Percentiles rank a stretch among this genome's conserved stretches.
Conservation (phyloP, 2,329 filamentous ascomycete species). For the Chrysoporthe puriensis region DNA sequence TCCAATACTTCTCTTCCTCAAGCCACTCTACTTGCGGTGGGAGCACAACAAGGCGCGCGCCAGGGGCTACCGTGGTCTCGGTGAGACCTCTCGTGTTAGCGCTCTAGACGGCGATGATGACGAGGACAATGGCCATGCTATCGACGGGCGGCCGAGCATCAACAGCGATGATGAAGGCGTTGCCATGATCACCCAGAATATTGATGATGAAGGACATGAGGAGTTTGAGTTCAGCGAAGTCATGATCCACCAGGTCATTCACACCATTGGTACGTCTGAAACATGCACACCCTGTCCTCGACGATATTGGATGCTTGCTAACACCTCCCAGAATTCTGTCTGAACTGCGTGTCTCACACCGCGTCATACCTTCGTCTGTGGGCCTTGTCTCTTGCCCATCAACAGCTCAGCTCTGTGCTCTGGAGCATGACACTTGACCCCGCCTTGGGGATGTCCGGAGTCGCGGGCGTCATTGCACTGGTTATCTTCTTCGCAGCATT, state of each 20-base stretch:
- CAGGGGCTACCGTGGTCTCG: conserved; percentile 89
- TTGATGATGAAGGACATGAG: conserved; percentile 80
- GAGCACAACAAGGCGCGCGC: conserved; percentile 90
- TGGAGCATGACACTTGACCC: conserved; percentile 94
- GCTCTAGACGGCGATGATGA: conserved; percentile 90
- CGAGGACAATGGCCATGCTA: conserved; percentile 66
- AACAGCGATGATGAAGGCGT: conserved; percentile 77
- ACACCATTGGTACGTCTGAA: conserved; percentile 82
- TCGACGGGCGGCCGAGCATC: conserved; percentile 57
- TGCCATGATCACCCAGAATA: conserved; percentile 86
- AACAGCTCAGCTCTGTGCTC: conserved; percentile 92
- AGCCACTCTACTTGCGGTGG: conserved; percentile 92
- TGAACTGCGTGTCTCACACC: conserved; percentile 98
- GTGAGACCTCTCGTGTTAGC: conserved; percentile 84
- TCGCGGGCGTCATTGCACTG: conserved; percentile 75
- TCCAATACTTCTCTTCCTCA: conserved; percentile 87
- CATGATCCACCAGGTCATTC: conserved; percentile 99
- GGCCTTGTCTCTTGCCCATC: conserved; percentile 95
- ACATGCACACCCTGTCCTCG: not conserved
- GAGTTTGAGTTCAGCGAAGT: conserved; percentile 97
- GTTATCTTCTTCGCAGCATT: conserved; percentile 85
- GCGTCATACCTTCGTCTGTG: conserved; percentile 98
- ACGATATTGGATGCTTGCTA: conserved; percentile 32
- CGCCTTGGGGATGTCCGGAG: conserved; percentile 69
- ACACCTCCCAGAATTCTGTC: conserved; percentile 78